Conservation (phyloP, 2,329 filamentous ascomycete species). For the Alternaria ventricosa region DNA sequence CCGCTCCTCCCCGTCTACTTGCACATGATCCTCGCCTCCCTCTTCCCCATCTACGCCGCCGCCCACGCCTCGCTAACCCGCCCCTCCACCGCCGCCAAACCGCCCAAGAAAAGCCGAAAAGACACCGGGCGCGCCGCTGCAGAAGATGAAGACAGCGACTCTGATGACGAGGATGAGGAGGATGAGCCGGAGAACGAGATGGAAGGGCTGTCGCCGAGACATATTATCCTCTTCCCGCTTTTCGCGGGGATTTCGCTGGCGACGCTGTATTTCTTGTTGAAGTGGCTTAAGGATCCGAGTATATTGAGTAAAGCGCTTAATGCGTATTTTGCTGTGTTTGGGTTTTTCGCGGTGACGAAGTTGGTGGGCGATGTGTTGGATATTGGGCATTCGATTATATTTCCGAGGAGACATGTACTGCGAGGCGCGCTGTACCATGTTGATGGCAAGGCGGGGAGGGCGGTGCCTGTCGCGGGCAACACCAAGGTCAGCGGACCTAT, state of each 20-base stretch:
- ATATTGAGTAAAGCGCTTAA: conserved; percentile 83
- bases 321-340: conserved; percentile 81
- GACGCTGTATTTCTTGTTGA: conserved; percentile 85
- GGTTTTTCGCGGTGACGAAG: conserved; percentile 76
- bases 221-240: conserved; percentile 85
- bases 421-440: conserved; percentile 60
- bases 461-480: conserved; percentile 39
- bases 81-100: conserved; percentile 77
- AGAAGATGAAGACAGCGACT: conserved; percentile 27
- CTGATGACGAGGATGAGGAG: conserved; percentile 59
- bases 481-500: conserved; percentile 27
- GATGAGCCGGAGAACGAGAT: conserved; percentile 63
- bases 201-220: conserved; percentile 74
- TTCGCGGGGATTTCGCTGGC: conserved; percentile 75
- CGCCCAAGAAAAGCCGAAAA: conserved; percentile 61
- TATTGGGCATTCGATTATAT: conserved; percentile 70
- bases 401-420: conserved; percentile 72
- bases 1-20: conserved; percentile 61
- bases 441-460: conserved; percentile 42
- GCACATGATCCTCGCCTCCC: conserved; percentile 70
- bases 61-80: conserved; percentile 84
- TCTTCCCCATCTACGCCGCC: conserved; percentile 84
- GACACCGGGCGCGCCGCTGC: conserved; percentile 48
- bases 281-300: conserved; percentile 82
- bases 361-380: conserved; percentile 76